Percentiles rank a stretch among this genome's conserved stretches.
Evolutionary conservation across 495 filamentous ascomycete genomes (phyloP).

Genomic region (Xylaria curta): DNA sequence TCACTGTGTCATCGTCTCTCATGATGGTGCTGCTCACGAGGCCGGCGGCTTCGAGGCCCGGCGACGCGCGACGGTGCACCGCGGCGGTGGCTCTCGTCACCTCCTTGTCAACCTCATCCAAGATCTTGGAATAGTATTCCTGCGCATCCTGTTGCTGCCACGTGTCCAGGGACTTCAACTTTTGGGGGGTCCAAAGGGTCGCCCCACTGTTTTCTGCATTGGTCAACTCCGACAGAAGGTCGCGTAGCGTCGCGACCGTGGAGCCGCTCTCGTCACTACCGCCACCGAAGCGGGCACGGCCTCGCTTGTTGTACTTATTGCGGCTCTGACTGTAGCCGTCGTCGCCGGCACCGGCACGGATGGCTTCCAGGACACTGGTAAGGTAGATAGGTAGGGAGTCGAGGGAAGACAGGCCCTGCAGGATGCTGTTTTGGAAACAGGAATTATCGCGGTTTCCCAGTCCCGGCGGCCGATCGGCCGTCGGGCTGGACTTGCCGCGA

Average conservation of each 20-base stretch:
- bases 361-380: slow-evolving; percentile 36
- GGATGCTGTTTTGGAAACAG: slow-evolving; percentile 96
- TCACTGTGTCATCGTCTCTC: slow-evolving; percentile 46
- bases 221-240: slow-evolving; percentile 71
- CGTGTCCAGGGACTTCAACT: slow-evolving; percentile 85
- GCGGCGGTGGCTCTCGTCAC: slow-evolving; percentile 56
- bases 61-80: slow-evolving; percentile 46
- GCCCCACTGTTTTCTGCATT: slow-evolving; percentile 68
- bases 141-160: slow-evolving; percentile 99
- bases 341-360: too few relatives aligned
- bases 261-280: too few relatives aligned
- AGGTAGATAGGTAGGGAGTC: slow-evolving; percentile 64
- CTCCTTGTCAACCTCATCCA: slow-evolving; percentile 87
- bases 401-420: slow-evolving; percentile 84
- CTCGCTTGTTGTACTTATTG: too few relatives aligned
- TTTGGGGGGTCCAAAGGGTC: slow-evolving; percentile 76
- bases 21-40: background rate
- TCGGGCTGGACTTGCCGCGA: slow-evolving; percentile 37
- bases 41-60: slow-evolving; percentile 40
- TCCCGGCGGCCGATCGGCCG: slow-evolving; percentile 66
- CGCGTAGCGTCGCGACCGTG: slow-evolving; percentile 60
- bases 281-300: too few relatives aligned
- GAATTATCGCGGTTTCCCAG: slow-evolving; percentile 92
- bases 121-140: slow-evolving; percentile 91
- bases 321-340: too few relatives aligned